These are phyloP conservation scores for Salicornia ramosissima DNA, from an alignment of 148 eudicot species.

Conservation along the genomic window DNA sequence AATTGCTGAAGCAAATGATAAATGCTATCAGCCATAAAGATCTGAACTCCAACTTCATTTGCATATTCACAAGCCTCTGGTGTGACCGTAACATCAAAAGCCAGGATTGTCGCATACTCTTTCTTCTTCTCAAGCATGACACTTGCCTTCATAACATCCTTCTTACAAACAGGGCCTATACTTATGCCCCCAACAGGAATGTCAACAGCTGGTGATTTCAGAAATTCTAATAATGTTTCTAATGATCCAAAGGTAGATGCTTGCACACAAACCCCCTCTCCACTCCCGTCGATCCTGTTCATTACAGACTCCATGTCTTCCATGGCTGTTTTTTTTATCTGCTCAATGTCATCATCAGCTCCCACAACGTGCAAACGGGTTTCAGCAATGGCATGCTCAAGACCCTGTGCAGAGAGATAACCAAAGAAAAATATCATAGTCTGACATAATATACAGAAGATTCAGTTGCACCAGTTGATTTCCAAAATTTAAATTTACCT, in stretches of 20 bases:
- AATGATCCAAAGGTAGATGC: slow-evolving; percentile 93
- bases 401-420: slow-evolving; percentile 43
- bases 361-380: slow-evolving; percentile 79
- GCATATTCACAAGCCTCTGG: slow-evolving; percentile 88
- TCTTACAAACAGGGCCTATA: slow-evolving; percentile 90
- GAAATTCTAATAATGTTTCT: slow-evolving; percentile 76
- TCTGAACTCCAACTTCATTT: slow-evolving; percentile 75
- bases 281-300: slow-evolving; percentile 80
- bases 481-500: slow-evolving; percentile 42
- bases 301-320: slow-evolving; percentile 78
- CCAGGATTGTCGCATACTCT: slow-evolving; percentile 79
- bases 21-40: slow-evolving; percentile 75
- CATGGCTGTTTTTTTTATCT: slow-evolving; percentile 56
- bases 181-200: slow-evolving; percentile 92
- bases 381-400: slow-evolving; percentile 96
- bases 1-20: slow-evolving; percentile 85
- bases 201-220: slow-evolving; percentile 69
- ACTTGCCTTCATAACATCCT: too few relatives aligned
- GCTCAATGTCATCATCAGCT: slow-evolving; percentile 76
- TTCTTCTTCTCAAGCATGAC: too few relatives aligned
- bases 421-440: neutral
- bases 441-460: neutral
- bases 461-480: neutral
- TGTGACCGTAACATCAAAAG: slow-evolving; percentile 94
- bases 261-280: slow-evolving; percentile 93